phyloP scores from a whole-genome alignment of 2,329 filamentous ascomycete genomes.

The Hypoxylon sp. region DNA sequence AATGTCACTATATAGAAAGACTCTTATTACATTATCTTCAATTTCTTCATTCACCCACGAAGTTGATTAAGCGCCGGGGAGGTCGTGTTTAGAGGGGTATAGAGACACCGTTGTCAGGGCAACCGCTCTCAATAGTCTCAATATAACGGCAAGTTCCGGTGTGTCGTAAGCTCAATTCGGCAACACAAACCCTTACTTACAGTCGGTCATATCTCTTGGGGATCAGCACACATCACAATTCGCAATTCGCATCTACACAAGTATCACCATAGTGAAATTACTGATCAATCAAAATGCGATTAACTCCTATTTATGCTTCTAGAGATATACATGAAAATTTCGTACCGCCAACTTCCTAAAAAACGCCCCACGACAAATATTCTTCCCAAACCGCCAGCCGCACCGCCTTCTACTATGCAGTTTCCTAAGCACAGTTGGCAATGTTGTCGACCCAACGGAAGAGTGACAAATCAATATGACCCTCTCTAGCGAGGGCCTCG shows the following conservation, averaged over 20 bases:
- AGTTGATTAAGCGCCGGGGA: slow-evolving; percentile 7
- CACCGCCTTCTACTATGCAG: background rate
- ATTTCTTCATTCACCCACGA: slow-evolving; percentile 1
- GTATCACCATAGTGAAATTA: slow-evolving; percentile 26
- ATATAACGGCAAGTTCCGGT: slow-evolving; percentile 33
- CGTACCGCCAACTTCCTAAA: slow-evolving; percentile 1
- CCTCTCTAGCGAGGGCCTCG: slow-evolving; percentile 11
- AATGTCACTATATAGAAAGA: background rate
- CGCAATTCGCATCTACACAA: slow-evolving; percentile 21
- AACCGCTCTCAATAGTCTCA: slow-evolving; percentile 27
- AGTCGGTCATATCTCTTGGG: slow-evolving; percentile 16
- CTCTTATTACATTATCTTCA: slow-evolving; percentile 1
- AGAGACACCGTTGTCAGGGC: slow-evolving; percentile 32
- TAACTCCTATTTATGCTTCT: slow-evolving; percentile 16
- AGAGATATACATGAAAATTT: background rate
- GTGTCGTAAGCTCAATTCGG: slow-evolving; percentile 4
- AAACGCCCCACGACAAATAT: slow-evolving; percentile 5
- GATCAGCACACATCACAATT: slow-evolving; percentile 29
- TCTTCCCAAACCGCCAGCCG: background rate
- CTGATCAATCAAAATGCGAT: slow-evolving; percentile 15
- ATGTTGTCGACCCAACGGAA: slow-evolving; percentile 36
- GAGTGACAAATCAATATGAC: slow-evolving; percentile 5
- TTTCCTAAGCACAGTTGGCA: slow-evolving; percentile 7
- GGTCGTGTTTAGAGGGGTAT: slow-evolving; percentile 37
- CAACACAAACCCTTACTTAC: background rate